Conservation (phyloP, 2,329 filamentous ascomycete genomes). For the Pleoardoris graminearum region DNA sequence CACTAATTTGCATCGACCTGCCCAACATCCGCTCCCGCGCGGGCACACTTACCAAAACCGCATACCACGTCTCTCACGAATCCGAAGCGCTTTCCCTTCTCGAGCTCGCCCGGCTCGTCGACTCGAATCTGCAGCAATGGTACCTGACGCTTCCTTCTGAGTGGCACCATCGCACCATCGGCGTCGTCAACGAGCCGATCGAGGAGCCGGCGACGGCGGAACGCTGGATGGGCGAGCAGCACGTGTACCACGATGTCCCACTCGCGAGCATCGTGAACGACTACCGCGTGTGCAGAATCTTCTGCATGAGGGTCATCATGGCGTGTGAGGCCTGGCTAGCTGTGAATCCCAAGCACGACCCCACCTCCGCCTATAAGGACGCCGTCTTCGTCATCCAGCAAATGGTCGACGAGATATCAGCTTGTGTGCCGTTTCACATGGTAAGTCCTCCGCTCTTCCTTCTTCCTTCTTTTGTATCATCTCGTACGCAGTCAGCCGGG, state of each 20-base stretch:
- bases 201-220: conserved; percentile 35
- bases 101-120: conserved; percentile 42
- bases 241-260: conserved; percentile 45
- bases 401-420: conserved; percentile 46
- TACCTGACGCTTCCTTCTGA: conserved; percentile 38
- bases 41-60: conserved; percentile 31
- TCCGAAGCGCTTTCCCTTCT: conserved; percentile 40
- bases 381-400: conserved; percentile 39
- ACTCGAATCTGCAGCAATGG: conserved; percentile 44
- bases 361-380: conserved; percentile 17
- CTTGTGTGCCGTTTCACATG: conserved; percentile 47
- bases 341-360: conserved; percentile 11
- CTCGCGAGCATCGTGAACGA: conserved; percentile 48
- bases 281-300: conserved; percentile 47
- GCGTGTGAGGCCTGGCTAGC: conserved; percentile 39
- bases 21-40: conserved; percentile 44
- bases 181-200: conserved; percentile 30
- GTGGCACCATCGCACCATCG: conserved; percentile 42
- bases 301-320: conserved; percentile 46
- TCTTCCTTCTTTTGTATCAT: too few species aligned
- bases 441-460: background rate
- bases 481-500: too few species aligned
- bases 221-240: conserved; percentile 45
- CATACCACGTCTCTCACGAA: conserved; percentile 23
- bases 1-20: conserved; percentile 45